These are phyloP conservation scores for Neodidymelliopsis sp. DNA, from an alignment of 2,329 filamentous ascomycete species.

Conservation along the genomic window DNA sequence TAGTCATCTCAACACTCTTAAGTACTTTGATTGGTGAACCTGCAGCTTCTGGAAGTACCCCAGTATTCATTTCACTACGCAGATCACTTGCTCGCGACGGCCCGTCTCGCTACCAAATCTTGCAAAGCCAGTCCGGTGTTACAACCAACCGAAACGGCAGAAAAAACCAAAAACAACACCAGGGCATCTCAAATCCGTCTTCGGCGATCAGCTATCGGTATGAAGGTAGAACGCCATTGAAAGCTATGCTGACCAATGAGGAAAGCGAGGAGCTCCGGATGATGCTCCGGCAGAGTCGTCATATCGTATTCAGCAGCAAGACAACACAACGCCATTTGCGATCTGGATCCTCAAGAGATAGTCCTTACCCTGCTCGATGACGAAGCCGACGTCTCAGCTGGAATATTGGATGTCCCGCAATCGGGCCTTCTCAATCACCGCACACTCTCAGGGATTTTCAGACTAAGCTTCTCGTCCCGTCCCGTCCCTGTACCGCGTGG, in stretches of 20 bases:
- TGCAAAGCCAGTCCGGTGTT: not conserved
- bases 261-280: not conserved
- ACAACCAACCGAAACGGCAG: not conserved
- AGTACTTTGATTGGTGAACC: not conserved
- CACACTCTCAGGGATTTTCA: not conserved
- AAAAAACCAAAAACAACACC: not conserved
- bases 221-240: not conserved
- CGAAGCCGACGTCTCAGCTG: not conserved
- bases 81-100: not conserved
- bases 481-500: slow-evolving; percentile 2
- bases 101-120: slow-evolving; percentile 3
- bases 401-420: not conserved
- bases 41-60: not conserved
- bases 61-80: not conserved
- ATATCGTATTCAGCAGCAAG: not conserved
- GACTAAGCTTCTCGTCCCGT: slow-evolving; percentile 12
- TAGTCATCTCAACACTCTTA: not conserved
- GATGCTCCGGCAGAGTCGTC: not conserved
- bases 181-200: not conserved
- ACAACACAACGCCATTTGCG: slow-evolving; percentile 3
- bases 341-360: slow-evolving; percentile 1
- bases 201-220: not conserved
- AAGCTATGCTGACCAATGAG: not conserved
- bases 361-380: slow-evolving; percentile 6
- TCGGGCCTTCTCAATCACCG: slow-evolving; percentile 11